These are phyloP conservation scores for Neoascochyta sp. DNA, from an alignment of 2,329 filamentous ascomycete genomes.

Conservation along the genomic window DNA sequence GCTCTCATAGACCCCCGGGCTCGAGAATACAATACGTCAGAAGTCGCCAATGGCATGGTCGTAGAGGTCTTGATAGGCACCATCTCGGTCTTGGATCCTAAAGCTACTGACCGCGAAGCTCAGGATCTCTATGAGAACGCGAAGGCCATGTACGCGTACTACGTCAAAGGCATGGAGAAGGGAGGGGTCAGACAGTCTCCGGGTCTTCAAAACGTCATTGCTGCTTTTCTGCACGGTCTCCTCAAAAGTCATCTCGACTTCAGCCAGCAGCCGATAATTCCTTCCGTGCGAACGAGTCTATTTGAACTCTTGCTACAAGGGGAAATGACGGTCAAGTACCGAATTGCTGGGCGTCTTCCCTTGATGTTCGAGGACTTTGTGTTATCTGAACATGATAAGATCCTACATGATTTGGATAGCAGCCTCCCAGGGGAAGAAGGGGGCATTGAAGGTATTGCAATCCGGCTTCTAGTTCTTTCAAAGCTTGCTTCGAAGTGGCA, in stretches of 20 bases:
- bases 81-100: conserved; percentile 22
- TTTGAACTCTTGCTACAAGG: conserved; percentile 67
- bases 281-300: conserved; percentile 66
- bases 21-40: conserved; percentile 37
- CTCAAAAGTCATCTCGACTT: conserved; percentile 66
- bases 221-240: conserved; percentile 65
- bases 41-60: conserved; percentile 37
- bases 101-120: conserved; percentile 21
- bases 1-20: conserved; percentile 32
- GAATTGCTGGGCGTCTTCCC: conserved; percentile 66
- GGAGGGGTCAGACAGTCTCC: conserved; percentile 65
- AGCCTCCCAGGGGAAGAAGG: conserved; percentile 70
- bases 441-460: conserved; percentile 76
- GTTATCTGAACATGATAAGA: conserved; percentile 75
- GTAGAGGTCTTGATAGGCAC: conserved; percentile 32
- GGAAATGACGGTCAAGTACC: conserved; percentile 69
- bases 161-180: conserved; percentile 63
- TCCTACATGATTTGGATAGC: conserved; percentile 79
- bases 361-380: conserved; percentile 76
- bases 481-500: conserved; percentile 79
- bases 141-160: conserved; percentile 74
- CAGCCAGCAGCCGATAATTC: conserved; percentile 55
- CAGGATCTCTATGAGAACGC: conserved; percentile 58
- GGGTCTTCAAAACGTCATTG: conserved; percentile 63
- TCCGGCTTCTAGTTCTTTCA: conserved; percentile 72